phyloP scores from a whole-genome alignment of 257 asterid genomes.

The Plantago elongata region DNA sequence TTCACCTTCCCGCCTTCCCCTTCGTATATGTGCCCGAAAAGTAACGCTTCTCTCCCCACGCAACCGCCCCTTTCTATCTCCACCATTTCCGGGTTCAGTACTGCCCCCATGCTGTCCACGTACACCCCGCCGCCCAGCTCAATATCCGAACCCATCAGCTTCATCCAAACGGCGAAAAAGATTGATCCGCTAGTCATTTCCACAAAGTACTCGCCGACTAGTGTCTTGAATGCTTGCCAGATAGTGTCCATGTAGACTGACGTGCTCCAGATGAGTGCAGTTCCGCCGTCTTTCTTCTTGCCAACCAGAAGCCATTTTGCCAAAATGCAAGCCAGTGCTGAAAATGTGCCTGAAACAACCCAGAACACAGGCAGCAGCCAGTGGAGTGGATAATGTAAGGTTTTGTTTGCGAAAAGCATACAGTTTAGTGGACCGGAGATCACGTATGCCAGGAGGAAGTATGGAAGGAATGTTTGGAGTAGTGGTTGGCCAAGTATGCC shows the following conservation, averaged over 20 bases:
- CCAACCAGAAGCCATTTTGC: conserved; percentile 63
- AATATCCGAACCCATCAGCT: conserved; percentile 60
- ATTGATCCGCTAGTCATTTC: conserved; percentile 61
- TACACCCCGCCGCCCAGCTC: conserved; percentile 59
- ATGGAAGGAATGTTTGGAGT: conserved; percentile 68
- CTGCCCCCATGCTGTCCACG: conserved; percentile 77
- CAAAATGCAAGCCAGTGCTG: conserved; percentile 44
- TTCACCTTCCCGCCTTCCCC: conserved; percentile 77
- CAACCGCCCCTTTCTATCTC: conserved; percentile 70
- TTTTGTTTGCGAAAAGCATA: conserved; percentile 24
- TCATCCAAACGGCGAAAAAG: conserved; percentile 66
- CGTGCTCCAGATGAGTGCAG: conserved; percentile 55
- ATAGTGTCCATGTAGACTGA: conserved; percentile 57
- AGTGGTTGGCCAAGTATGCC: conserved; percentile 54
- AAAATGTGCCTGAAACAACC: conserved; percentile 52
- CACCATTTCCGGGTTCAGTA: conserved; percentile 79
- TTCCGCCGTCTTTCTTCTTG: conserved; percentile 65
- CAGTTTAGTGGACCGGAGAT: conserved; percentile 40
- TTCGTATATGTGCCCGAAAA: conserved; percentile 79
- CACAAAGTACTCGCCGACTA: conserved; percentile 67
- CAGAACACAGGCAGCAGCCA: conserved; percentile 67
- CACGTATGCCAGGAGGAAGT: conserved; percentile 45
- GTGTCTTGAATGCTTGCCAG: conserved; percentile 77
- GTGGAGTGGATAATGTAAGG: conserved; percentile 34
- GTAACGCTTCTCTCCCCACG: conserved; percentile 62